These are phyloP conservation scores for Nicotiana obtusifolia DNA, from an alignment of 257 asterid genomes.

Conservation along the genomic window DNA sequence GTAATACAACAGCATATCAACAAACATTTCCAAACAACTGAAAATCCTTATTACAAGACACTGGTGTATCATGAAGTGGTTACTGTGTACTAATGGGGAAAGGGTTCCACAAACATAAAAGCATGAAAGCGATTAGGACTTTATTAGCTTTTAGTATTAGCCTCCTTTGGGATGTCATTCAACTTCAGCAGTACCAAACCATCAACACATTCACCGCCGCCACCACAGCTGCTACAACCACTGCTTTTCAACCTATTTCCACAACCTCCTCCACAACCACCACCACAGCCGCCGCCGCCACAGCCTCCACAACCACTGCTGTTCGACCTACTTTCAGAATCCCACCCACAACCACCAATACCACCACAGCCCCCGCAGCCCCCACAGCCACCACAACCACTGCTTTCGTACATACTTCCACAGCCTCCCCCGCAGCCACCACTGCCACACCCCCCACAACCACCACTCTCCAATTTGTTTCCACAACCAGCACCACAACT, in stretches of 20 bases:
- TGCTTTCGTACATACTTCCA: background rate
- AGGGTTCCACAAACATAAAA: background rate
- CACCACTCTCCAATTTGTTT: background rate
- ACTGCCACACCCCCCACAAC: background rate
- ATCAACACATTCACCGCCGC: background rate
- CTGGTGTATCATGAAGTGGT: background rate
- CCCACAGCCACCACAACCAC: background rate
- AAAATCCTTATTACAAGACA: background rate
- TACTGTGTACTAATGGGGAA: background rate
- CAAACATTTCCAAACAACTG: background rate
- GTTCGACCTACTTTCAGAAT: background rate
- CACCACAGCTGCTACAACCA: background rate
- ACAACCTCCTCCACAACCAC: background rate
- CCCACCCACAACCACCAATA: background rate
- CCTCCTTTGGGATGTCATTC: conserved; percentile 1
- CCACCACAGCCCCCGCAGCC: background rate
- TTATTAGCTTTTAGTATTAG: background rate
- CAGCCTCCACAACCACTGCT: background rate
- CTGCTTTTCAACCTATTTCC: background rate
- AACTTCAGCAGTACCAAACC: background rate
- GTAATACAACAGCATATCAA: background rate
- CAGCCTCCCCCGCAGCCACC: background rate
- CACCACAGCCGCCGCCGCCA: background rate
- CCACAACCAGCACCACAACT: conserved; percentile 20
- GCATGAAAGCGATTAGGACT: background rate